phyloP scores from a whole-genome alignment of 257 asterid genomes.

The Lycium barbarum region DNA sequence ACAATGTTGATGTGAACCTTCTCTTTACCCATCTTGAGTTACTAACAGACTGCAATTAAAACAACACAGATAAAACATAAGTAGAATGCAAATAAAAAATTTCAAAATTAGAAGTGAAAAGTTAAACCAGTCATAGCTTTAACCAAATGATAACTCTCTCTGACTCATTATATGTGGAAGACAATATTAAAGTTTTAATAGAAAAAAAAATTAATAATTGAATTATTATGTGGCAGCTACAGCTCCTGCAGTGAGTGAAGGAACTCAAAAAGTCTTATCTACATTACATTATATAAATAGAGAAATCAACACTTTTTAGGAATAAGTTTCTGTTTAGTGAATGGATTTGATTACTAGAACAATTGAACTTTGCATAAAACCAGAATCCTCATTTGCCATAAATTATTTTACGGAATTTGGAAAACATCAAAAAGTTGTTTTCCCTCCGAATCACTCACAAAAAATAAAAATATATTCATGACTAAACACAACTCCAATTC shows the following conservation, averaged over 20 bases:
- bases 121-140: not conserved
- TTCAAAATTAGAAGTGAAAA: not conserved
- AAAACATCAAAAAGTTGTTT: no score
- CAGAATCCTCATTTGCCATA: no score
- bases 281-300: not conserved
- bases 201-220: not conserved
- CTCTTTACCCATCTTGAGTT: conserved; percentile 43
- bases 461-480: no score
- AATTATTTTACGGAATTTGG: no score
- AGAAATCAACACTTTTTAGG: not conserved
- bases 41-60: not conserved
- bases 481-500: no score
- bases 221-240: not conserved
- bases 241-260: not conserved
- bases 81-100: not conserved
- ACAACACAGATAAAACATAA: not conserved
- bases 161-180: not conserved
- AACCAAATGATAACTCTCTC: not conserved
- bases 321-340: not conserved
- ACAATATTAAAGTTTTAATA: not conserved
- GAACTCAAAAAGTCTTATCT: not conserved
- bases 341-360: not conserved
- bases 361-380: no score
- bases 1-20: conserved; percentile 57
- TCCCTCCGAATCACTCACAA: no score